A percentile compares a stretch with the other conserved stretches of the same genome.
These are phyloP conservation scores for Filosporella fistucella DNA, from an alignment of 495 filamentous ascomycete species.

Conservation along the genomic window DNA sequence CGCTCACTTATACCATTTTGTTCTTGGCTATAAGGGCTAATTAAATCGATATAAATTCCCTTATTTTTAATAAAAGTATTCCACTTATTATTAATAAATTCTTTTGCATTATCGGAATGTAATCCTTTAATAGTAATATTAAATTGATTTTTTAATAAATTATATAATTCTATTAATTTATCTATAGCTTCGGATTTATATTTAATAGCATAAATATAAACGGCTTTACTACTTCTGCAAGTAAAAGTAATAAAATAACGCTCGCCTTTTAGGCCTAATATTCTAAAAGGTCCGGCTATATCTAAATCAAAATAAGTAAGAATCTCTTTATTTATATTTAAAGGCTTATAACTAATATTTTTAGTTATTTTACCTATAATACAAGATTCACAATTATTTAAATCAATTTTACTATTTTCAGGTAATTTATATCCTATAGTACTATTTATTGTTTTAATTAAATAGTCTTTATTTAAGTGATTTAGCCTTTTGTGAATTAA, in stretches of 20 bases:
- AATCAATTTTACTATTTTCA: background rate
- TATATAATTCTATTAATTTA: slow-evolving; percentile 1
- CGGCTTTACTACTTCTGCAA: background rate
- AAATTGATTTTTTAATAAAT: slow-evolving; percentile 6
- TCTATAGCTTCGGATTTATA: background rate
- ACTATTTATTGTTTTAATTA: slow-evolving; percentile 7
- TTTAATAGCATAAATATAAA: slow-evolving; percentile 11
- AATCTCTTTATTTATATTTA: background rate
- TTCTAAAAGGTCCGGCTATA: slow-evolving; percentile 7
- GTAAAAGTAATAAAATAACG: slow-evolving; percentile 8
- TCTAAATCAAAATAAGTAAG: slow-evolving; percentile 2
- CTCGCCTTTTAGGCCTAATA: slow-evolving; percentile 4
- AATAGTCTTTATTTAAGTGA: slow-evolving; percentile 11
- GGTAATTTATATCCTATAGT: background rate
- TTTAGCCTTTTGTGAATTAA: slow-evolving; percentile 11
- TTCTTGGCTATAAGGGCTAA: background rate
- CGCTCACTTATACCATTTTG: slow-evolving; percentile 7
- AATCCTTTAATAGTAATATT: slow-evolving; percentile 5
- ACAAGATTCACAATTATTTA: slow-evolving; percentile 4
- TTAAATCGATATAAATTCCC: background rate
- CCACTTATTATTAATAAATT: slow-evolving; percentile 7
- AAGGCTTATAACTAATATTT: slow-evolving; percentile 8
- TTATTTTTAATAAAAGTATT: slow-evolving; percentile 1
- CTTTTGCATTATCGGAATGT: slow-evolving; percentile 5
- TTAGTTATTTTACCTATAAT: background rate